Evolutionary conservation across 2,329 filamentous ascomycete genomes (phyloP).

Genomic region (Arthrobotrys musiformis): DNA sequence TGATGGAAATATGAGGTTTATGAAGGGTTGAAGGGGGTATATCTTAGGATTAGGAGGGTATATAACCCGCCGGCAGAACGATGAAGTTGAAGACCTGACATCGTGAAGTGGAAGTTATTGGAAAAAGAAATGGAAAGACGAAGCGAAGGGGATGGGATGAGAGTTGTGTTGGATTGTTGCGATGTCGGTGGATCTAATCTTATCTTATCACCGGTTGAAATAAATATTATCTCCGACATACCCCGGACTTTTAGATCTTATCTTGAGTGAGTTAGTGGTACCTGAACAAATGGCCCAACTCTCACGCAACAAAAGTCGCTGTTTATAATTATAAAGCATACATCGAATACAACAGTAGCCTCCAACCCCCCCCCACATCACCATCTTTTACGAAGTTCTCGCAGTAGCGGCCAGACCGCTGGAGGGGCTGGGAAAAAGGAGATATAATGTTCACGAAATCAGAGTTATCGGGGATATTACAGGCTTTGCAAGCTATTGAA

Average conservation of each 20-base stretch:
- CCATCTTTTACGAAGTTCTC: neutral
- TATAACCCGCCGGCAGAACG: neutral
- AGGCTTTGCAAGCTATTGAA: slow-evolving; percentile 12
- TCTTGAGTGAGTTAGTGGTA: neutral
- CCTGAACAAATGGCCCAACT: neutral
- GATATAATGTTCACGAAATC: slow-evolving; percentile 32
- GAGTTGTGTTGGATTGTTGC: slow-evolving; percentile 36
- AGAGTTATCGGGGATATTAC: slow-evolving; percentile 28
- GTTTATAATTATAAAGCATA: neutral
- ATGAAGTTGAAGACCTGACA: neutral
- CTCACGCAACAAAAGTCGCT: neutral
- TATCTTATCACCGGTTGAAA: neutral
- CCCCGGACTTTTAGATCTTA: neutral
- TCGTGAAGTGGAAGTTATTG: neutral
- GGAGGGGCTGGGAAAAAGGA: too few species aligned
- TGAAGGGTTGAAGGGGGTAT: neutral
- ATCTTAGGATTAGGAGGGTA: neutral
- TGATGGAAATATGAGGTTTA: too few species aligned
- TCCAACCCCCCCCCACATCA: neutral
- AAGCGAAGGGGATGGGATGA: neutral
- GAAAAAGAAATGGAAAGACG: neutral
- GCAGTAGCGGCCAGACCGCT: neutral
- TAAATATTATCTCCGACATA: neutral
- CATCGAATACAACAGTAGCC: neutral
- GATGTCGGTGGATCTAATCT: slow-evolving; percentile 48